Conservation (phyloP, 2,329 filamentous ascomycete genomes). For the Stromatinia cepivora region DNA sequence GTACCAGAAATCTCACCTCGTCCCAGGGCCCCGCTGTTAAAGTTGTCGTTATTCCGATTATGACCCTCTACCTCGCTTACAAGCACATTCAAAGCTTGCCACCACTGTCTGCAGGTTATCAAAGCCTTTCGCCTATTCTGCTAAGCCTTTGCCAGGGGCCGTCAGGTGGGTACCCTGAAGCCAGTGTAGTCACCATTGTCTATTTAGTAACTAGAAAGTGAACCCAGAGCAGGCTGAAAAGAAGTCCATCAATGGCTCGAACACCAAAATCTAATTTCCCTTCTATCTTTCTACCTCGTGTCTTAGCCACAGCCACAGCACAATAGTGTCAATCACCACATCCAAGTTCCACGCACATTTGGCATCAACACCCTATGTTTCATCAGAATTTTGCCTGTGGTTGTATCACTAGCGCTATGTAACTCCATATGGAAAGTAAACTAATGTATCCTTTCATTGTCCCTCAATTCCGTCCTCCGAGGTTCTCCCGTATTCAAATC, state of each 20-base stretch:
- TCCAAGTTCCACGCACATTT: neutral
- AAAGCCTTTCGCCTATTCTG: neutral
- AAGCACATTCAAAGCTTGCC: neutral
- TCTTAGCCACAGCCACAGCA: neutral
- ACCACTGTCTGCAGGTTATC: neutral
- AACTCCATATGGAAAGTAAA: too few species aligned
- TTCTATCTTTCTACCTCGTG: neutral
- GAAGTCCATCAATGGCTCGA: neutral
- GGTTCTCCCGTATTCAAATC: neutral
- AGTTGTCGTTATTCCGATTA: neutral
- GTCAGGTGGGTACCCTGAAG: neutral
- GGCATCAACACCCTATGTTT: neutral
- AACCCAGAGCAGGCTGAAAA: neutral
- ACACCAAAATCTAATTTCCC: neutral
- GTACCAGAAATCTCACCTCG: neutral
- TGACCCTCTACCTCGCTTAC: neutral
- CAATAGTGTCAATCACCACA: neutral
- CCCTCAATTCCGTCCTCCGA: neutral
- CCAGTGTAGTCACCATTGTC: too few species aligned
- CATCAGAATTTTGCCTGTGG: too few species aligned
- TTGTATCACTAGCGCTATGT: neutral
- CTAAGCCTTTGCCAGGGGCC: neutral
- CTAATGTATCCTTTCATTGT: neutral
- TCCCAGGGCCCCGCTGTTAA: neutral
- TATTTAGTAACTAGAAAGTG: neutral